These are phyloP conservation scores for Termitomyces sp. DNA, from an alignment of 768 basidiomycete species.

Conservation along the genomic window DNA sequence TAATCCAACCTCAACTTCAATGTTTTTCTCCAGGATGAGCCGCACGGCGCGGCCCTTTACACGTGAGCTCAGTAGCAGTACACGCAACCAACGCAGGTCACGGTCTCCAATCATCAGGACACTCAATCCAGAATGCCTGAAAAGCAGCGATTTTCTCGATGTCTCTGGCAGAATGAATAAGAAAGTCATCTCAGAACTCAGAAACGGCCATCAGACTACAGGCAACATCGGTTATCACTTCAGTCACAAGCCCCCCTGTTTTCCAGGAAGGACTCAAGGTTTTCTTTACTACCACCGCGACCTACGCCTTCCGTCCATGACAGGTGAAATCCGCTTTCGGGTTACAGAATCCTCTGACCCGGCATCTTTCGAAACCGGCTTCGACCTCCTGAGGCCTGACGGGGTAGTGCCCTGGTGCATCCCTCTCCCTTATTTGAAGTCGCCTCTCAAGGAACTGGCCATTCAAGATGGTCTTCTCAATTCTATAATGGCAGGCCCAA, in stretches of 20 bases:
- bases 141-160: not conserved
- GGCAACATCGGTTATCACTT: not conserved
- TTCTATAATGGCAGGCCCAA: too few species aligned
- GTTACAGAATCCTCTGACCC: slow-evolving; percentile 8
- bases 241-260: not conserved
- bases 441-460: not conserved
- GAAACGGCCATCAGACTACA: not conserved
- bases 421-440: not conserved
- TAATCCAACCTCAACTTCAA: not conserved
- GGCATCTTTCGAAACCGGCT: slow-evolving; percentile 9
- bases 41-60: not conserved
- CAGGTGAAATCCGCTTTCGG: slow-evolving; percentile 19
- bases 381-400: slow-evolving; percentile 10
- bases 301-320: not conserved
- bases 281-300: slow-evolving; percentile 18
- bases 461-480: not conserved
- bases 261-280: slow-evolving; percentile 6
- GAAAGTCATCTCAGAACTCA: not conserved
- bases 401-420: slow-evolving; percentile 12
- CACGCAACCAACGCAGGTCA: not conserved
- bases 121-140: not conserved
- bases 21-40: not conserved
- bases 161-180: not conserved
- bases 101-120: not conserved
- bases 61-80: not conserved